Conservation (phyloP, 176 grass and related monocot species). For the Panicum miliaceum region DNA sequence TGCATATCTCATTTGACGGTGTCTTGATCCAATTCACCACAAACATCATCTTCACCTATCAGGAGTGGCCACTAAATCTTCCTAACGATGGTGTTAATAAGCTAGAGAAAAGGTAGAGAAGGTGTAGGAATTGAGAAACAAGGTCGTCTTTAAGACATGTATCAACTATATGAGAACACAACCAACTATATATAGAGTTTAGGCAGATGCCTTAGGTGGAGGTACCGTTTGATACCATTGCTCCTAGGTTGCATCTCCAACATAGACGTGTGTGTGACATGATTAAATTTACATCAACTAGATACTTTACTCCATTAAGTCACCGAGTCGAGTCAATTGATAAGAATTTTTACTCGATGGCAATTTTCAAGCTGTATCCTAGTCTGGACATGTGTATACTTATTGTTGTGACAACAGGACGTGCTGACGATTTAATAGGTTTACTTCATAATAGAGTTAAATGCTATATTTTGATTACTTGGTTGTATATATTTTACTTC, state of each 20-base stretch:
- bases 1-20: neutral
- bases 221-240: neutral
- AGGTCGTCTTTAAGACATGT: no score
- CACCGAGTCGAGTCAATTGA: no score
- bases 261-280: neutral
- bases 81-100: neutral
- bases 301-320: no score
- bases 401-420: no score
- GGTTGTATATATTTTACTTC: no score
- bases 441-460: no score
- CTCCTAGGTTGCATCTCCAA: neutral
- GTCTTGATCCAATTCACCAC: neutral
- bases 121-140: neutral
- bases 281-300: no score
- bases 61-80: neutral
- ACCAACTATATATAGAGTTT: neutral
- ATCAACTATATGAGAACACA: neutral
- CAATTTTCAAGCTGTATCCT: no score
- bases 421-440: no score
- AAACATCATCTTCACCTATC: neutral
- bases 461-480: no score
- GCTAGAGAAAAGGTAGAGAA: neutral
- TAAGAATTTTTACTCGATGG: no score
- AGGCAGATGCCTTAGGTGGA: neutral
- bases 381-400: no score